These are phyloP conservation scores for Trametes cingulata DNA, from an alignment of 768 basidiomycete genomes.

Conservation along the genomic window DNA sequence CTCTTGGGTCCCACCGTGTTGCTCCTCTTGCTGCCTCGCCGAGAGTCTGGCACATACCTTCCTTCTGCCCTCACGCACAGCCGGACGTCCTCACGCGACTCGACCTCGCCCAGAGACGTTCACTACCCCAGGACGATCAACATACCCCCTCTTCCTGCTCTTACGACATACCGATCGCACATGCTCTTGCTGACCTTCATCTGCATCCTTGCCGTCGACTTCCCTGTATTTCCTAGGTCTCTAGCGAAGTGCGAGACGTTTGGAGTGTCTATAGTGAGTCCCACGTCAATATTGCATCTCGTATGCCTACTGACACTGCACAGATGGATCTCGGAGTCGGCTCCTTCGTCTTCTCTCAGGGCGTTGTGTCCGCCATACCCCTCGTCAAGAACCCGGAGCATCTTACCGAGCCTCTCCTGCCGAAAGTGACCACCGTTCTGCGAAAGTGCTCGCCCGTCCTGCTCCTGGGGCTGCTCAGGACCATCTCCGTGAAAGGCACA, in stretches of 20 bases:
- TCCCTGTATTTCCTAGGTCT: slow-evolving; percentile 83
- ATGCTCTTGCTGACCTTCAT: slow-evolving; percentile 94
- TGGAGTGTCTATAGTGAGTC: slow-evolving; percentile 86
- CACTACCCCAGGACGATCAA: background rate
- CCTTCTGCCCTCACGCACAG: slow-evolving; percentile 43
- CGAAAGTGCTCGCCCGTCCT: slow-evolving; percentile 69
- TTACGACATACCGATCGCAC: slow-evolving; percentile 88
- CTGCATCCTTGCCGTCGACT: slow-evolving; percentile 94
- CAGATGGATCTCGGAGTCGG: slow-evolving; percentile 99
- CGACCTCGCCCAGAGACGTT: background rate
- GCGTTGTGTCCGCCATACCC: slow-evolving; percentile 85
- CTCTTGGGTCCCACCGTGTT: slow-evolving; percentile 49
- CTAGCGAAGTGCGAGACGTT: slow-evolving; percentile 94
- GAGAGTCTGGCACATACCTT: slow-evolving; percentile 48
- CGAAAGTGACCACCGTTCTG: slow-evolving; percentile 52
- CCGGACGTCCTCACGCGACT: slow-evolving; percentile 16
- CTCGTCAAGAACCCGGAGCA: slow-evolving; percentile 63
- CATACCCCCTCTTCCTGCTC: slow-evolving; percentile 58
- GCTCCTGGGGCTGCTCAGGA: slow-evolving; percentile 71
- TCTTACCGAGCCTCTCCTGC: slow-evolving; percentile 47
- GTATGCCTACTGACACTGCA: slow-evolving; percentile 1
- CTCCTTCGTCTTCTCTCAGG: slow-evolving; percentile 96
- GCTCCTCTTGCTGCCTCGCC: slow-evolving; percentile 45
- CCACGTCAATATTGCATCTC: background rate
- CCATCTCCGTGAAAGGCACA: slow-evolving; percentile 85